phyloP scores from a whole-genome alignment of 2,329 filamentous ascomycete genomes.

The Penicillium sp. region DNA sequence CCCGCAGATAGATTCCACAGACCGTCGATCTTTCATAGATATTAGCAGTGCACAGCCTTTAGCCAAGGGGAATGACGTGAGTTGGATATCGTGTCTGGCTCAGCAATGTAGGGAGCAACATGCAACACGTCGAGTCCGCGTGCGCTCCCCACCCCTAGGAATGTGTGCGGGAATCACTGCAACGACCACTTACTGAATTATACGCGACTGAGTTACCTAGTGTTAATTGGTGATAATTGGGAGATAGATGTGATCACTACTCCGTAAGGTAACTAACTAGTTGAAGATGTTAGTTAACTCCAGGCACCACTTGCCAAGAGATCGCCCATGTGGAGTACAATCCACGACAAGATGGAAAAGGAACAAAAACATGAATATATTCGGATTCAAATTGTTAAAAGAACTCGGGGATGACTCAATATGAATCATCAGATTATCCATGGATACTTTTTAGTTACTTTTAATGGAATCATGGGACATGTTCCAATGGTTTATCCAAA shows the following conservation, averaged over 20 bases:
- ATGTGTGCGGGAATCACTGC: slow-evolving; percentile 18
- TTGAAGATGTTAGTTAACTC: not conserved
- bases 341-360: not conserved
- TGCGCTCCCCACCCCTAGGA: slow-evolving; percentile 17
- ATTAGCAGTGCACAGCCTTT: slow-evolving; percentile 1
- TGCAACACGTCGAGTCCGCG: slow-evolving; percentile 8
- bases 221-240: not conserved
- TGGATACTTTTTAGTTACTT: not conserved
- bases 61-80: not conserved
- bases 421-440: slow-evolving; percentile 1
- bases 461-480: slow-evolving; percentile 1
- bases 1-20: slow-evolving; percentile 16
- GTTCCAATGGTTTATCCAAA: not conserved
- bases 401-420: not conserved
- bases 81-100: slow-evolving; percentile 2
- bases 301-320: slow-evolving; percentile 7
- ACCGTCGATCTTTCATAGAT: slow-evolving; percentile 19
- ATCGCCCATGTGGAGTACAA: slow-evolving; percentile 1
- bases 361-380: not conserved
- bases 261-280: too few species aligned
- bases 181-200: not conserved
- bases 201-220: too few species aligned
- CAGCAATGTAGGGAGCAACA: slow-evolving; percentile 25
- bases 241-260: not conserved
- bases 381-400: not conserved